Conservation (phyloP, 345 rosid genomes). For the Citrus medica region DNA sequence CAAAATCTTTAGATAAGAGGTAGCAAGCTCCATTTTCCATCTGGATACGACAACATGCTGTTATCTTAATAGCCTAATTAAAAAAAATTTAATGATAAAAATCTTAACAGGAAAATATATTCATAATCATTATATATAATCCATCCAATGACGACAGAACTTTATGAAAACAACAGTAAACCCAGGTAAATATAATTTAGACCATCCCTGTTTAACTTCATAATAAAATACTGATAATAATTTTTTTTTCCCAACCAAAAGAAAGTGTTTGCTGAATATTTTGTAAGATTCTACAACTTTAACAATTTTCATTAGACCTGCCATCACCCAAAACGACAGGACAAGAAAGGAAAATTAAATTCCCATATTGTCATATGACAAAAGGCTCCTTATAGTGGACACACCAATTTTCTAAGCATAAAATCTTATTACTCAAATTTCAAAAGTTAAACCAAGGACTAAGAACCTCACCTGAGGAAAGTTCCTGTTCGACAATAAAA, state of each 20-base stretch:
- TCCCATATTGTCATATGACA: neutral
- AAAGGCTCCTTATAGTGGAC: neutral
- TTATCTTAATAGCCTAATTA: constrained; percentile 1
- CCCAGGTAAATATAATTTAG: neutral
- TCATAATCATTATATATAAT: neutral
- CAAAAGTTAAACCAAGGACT: constrained; percentile 2
- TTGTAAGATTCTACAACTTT: neutral
- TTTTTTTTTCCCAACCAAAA: neutral
- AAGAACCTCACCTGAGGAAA: constrained; percentile 49
- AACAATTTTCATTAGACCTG: neutral
- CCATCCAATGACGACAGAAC: neutral
- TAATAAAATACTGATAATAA: neutral
- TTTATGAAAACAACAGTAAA: constrained; percentile 4
- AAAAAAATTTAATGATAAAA: neutral
- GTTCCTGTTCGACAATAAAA: constrained; percentile 50
- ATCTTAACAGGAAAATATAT: neutral
- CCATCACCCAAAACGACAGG: neutral
- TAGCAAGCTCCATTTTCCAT: constrained; percentile 44
- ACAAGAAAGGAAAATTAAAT: neutral
- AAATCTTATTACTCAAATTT: neutral
- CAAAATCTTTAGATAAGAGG: constrained; percentile 58
- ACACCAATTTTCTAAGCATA: neutral
- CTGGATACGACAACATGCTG: constrained; percentile 34
- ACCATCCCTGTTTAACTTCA: neutral
- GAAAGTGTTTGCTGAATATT: neutral